Percentiles rank a stretch among this genome's conserved stretches.
phyloP scores from a whole-genome alignment of 768 basidiomycete genomes.

The Tulasnella sp. region DNA sequence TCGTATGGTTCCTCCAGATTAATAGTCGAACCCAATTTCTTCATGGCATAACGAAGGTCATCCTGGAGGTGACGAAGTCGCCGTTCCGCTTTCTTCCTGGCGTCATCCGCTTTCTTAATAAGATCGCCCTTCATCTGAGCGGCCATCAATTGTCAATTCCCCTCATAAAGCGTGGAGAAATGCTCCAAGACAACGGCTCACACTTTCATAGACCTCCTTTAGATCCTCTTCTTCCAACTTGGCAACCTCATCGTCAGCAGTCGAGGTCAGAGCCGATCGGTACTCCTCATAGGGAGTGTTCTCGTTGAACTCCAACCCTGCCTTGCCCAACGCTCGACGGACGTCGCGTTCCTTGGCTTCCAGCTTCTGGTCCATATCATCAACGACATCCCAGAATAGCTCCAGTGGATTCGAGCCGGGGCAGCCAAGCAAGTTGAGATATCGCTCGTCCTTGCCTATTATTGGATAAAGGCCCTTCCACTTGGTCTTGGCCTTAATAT shows the following conservation, averaged over 20 bases:
- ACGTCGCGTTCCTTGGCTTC: conserved; percentile 50
- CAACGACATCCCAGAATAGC: conserved; percentile 91
- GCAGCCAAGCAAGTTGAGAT: conserved; percentile 79
- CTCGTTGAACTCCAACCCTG: conserved; percentile 43
- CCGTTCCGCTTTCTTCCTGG: conserved; percentile 67
- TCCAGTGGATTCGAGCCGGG: conserved; percentile 94
- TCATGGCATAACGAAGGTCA: conserved; percentile 90
- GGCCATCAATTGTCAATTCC: not conserved
- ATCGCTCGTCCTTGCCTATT: conserved; percentile 72
- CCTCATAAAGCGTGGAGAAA: not conserved
- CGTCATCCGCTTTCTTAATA: conserved; percentile 78
- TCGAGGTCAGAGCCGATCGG: conserved; percentile 45
- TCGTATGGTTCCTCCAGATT: conserved; percentile 73
- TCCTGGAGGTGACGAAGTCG: conserved; percentile 83
- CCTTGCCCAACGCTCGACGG: conserved; percentile 24
- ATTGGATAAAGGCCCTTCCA: conserved; percentile 85
- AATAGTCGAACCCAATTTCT: conserved; percentile 75
- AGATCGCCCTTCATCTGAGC: conserved; percentile 15
- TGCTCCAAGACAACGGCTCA: conserved; percentile 32
- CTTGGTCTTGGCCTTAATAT: conserved; percentile 73
- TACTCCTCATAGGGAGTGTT: conserved; percentile 64
- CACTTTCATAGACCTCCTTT: conserved; percentile 52
- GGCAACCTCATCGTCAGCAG: conserved; percentile 46
- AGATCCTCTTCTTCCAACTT: conserved; percentile 48
- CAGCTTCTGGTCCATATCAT: conserved; percentile 75